Evolutionary conservation across 352 stramenopile species (phyloP).

Genomic region (Pythium insidiosum): DNA sequence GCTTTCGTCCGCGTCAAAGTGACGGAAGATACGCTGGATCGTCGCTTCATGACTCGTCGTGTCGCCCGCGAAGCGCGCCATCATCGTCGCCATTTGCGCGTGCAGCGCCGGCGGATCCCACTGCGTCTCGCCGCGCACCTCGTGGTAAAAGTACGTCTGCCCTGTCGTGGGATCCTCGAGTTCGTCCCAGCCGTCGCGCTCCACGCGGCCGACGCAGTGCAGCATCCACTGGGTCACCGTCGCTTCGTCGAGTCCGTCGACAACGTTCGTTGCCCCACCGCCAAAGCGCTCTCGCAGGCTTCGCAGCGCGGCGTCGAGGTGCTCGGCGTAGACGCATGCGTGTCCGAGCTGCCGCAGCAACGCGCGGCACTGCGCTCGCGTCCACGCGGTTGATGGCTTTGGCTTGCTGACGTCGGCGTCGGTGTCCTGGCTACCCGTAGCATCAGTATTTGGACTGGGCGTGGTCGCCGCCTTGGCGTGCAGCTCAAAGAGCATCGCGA

Average conservation of each 20-base stretch:
- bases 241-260: constrained; percentile 15
- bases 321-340: constrained; percentile 18
- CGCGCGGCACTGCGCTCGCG: constrained; percentile 14
- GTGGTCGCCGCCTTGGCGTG: constrained; percentile 16
- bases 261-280: neutral
- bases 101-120: constrained; percentile 60
- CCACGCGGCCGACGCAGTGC: constrained; percentile 31
- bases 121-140: constrained; percentile 39
- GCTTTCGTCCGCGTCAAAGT: constrained; percentile 65
- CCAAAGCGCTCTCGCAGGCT: constrained; percentile 20
- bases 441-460: neutral
- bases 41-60: constrained; percentile 32
- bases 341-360: constrained; percentile 29
- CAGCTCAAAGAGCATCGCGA: constrained; percentile 43
- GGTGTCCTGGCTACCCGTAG: too few species aligned
- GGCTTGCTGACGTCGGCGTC: too few species aligned
- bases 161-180: constrained; percentile 23
- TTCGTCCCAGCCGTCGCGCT: constrained; percentile 52
- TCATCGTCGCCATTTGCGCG: constrained; percentile 35
- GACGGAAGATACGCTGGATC: constrained; percentile 54
- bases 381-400: too few species aligned
- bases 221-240: constrained; percentile 28
- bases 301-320: constrained; percentile 22
- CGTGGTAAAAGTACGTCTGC: constrained; percentile 60
- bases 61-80: constrained; percentile 25